Percentiles rank a stretch among this genome's conserved stretches.
These are phyloP conservation scores for Wickerhamiella occidentalis DNA, from an alignment of 805 yeast species.

Conservation along the genomic window DNA sequence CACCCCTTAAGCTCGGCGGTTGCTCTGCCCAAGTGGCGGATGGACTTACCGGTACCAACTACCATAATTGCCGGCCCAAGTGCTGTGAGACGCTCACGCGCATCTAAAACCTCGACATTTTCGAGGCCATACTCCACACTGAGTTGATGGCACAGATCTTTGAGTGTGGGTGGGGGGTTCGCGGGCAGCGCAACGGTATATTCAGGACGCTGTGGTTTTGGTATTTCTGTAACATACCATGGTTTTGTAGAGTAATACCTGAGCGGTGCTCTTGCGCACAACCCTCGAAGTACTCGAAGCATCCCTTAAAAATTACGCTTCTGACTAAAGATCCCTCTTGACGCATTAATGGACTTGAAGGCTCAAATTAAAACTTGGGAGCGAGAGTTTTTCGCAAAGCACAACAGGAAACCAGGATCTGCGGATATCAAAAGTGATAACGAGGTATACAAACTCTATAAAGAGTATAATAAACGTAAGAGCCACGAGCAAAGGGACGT, in stretches of 20 bases:
- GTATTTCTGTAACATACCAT: slow-evolving; percentile 42
- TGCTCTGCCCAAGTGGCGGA: slow-evolving; percentile 63
- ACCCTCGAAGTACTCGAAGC: neutral
- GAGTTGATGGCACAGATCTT: slow-evolving; percentile 35
- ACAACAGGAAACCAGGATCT: slow-evolving; percentile 37
- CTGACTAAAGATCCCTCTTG: slow-evolving; percentile 1
- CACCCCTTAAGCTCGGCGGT: slow-evolving; percentile 44
- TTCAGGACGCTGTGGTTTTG: slow-evolving; percentile 15
- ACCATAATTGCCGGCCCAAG: slow-evolving; percentile 40
- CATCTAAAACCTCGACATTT: slow-evolving; percentile 53
- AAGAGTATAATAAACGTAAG: slow-evolving; percentile 7
- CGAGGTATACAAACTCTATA: slow-evolving; percentile 25
- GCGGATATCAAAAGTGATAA: slow-evolving; percentile 36
- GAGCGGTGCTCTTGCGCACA: neutral
- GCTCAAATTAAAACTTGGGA: slow-evolving; percentile 46
- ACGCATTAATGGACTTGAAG: slow-evolving; percentile 25
- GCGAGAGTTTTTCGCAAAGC: slow-evolving; percentile 30
- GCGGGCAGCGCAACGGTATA: slow-evolving; percentile 44
- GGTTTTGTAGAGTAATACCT: slow-evolving; percentile 29
- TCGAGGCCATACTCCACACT: slow-evolving; percentile 52
- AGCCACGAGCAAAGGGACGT: neutral
- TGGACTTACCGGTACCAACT: slow-evolving; percentile 63
- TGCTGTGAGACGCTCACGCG: slow-evolving; percentile 30
- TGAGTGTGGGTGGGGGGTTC: slow-evolving; percentile 43
- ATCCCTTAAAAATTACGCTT: neutral